phyloP scores from a whole-genome alignment of 2,329 filamentous ascomycete genomes.

The Eurotiales sp. region DNA sequence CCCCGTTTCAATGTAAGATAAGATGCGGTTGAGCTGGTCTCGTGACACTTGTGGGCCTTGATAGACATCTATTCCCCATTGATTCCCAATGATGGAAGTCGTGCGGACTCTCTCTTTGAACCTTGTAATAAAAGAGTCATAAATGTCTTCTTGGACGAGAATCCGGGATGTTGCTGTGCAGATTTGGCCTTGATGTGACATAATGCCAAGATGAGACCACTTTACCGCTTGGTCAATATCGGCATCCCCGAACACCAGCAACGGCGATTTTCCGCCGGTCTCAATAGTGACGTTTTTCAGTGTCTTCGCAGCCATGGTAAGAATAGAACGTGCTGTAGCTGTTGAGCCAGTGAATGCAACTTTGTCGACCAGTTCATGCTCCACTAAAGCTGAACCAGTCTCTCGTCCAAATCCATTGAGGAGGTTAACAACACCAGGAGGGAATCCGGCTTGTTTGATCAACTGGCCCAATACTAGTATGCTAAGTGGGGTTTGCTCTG shows the following conservation, averaged over 20 bases:
- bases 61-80: too few species aligned
- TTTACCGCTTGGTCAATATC: constrained; percentile 45
- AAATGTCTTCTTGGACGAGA: constrained; percentile 79
- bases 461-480: constrained; percentile 37
- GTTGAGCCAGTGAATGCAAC: constrained; percentile 60
- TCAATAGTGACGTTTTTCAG: constrained; percentile 34
- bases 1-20: constrained; percentile 66
- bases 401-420: constrained; percentile 62
- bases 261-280: constrained; percentile 34
- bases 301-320: constrained; percentile 28
- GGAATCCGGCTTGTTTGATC: constrained; percentile 40
- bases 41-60: constrained; percentile 81
- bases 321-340: constrained; percentile 54
- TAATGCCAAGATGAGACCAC: constrained; percentile 48
- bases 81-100: too few species aligned
- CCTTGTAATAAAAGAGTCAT: constrained; percentile 72
- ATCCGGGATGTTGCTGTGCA: constrained; percentile 64
- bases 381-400: constrained; percentile 44
- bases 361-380: constrained; percentile 61
- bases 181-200: constrained; percentile 55
- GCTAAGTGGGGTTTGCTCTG: constrained; percentile 60
- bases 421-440: constrained; percentile 47
- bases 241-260: constrained; percentile 34
- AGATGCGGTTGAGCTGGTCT: constrained; percentile 80
- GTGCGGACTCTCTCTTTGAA: too few species aligned